Evolutionary conservation across 192 early-diverging fungal species (phyloP), one percentile per base, ranked within the genome.

Genomic region (Podila clonocystis): DNA sequence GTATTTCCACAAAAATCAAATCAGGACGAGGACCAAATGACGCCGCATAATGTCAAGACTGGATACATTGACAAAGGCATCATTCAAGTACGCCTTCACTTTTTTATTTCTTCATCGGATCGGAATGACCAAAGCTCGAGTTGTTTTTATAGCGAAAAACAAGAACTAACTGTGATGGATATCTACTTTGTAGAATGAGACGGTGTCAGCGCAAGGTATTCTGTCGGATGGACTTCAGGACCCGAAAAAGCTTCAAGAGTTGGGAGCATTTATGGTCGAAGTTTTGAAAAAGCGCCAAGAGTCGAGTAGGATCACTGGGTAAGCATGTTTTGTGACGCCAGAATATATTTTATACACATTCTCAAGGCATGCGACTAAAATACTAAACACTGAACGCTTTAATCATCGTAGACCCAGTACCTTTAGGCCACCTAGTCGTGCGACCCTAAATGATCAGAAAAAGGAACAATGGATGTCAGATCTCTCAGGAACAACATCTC

Each of bases 31-130:
- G 86, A 87, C 72, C 75, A 73, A 50, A 79, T 92, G 72, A 90
- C 84, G 20, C 87, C 89, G 65, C 82, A 76, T 52, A 89, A 88
- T 52, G 89, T 94, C 57, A 88, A 91, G 11, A 86, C 89, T 65
- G 93, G 93, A 12, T 90, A 86, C 65, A 85, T 88, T 1, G 91
- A 92, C 64, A 83, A 72, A 29, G 82, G 70, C 45, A 75, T 83
- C 9, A 83, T 75, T 4, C 82, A 68, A 64, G 73, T 72, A 72
- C 34, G 34, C 8, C 34, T 36, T 33, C 22, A 6, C 48, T 34
- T 30, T 50, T 34, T n/a, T 49, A 19, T 57, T 6, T n/a, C 41
- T 15, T 49, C 28, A 50, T 17, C 13, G 30, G 24, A 57, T 48
- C 57, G 22, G 8, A 57, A 22, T 26, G 5, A 11, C 19, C n/a